Conservation (phyloP, 176 grass and related monocot genomes). For the Dactylis glomerata region DNA sequence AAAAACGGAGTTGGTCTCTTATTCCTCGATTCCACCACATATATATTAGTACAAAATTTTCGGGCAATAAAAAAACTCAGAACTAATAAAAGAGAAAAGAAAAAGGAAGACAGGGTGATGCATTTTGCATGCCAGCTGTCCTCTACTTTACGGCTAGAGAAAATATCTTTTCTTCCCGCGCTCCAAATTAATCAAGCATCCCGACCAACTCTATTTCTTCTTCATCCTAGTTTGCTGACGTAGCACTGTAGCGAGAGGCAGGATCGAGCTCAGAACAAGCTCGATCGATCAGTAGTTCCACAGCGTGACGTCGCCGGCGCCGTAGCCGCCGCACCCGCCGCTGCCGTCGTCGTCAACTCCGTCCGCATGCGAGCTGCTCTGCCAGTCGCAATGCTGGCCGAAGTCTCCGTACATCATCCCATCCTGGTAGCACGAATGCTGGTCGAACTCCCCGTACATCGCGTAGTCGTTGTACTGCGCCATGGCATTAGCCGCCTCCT, state of each 20-base stretch:
- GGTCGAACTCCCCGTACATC: conserved; percentile 32
- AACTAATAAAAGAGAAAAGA: accelerated
- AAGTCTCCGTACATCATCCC: conserved; percentile 33
- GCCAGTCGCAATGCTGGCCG: conserved; percentile 25
- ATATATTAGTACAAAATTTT: background rate
- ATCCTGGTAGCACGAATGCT: conserved; percentile 48
- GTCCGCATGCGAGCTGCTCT: conserved; percentile 30
- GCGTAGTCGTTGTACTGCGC: conserved; percentile 30
- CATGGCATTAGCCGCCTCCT: background rate
- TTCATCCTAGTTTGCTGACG: background rate
- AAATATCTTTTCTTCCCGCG: background rate
- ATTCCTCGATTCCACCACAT: background rate
- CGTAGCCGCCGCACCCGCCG: conserved; percentile 12
- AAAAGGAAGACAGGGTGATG: background rate
- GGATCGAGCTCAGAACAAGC: background rate
- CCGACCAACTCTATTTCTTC: background rate
- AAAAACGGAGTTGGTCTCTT: background rate
- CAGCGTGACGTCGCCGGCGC: conserved; percentile 38
- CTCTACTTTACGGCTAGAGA: conserved; percentile 8
- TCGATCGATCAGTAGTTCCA: conserved; percentile 49
- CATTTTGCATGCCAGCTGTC: background rate
- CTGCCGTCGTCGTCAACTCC: conserved; percentile 31
- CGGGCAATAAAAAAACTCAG: background rate
- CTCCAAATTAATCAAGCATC: background rate
- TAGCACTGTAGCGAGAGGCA: background rate